Base-by-base conservation (phyloP, 208 protist species). In the Leishmania guyanensis region DNA sequence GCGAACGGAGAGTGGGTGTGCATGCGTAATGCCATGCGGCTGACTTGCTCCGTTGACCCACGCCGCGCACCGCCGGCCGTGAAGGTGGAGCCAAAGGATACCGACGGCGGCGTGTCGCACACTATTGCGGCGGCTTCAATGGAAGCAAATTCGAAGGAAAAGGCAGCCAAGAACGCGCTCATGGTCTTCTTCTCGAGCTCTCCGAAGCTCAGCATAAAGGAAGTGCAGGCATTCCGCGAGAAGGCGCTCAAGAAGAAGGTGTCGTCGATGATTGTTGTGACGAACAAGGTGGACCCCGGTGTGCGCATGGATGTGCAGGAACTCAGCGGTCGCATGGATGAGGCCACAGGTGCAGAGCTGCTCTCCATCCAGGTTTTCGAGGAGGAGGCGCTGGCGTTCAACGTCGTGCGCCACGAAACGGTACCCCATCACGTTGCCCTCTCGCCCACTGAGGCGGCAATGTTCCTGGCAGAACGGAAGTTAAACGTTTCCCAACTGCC, bases 401-500 rank as follows among this genome's bases (percentile, higher is more conserved):
- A 99, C 88, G 96, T 99, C 14, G 97, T 98, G 56, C 87, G 96
- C 46, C 98, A 99, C 85, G 89, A 97, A 60, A 96, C 99, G 9
- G 98, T 99, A 22, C 98, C 99, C 20, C 85, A 91, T 81, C 99
- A 99, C 86, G 88, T 90, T 29, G 79, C 88, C 29, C 84, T 99
- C 14, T 93, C 83, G 33, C 60, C 86, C 29, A 82, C 81, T 8
- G 90, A 98, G 83, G 95, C 97, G 39, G 81, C 90, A n/a, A 74
- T 39, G 10, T 93, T 99, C 51, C 87, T 99, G 46, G 78, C 88
- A 48, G 82, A 84, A 54, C 93, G 95, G 64, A 93, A 97, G 71
- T 80, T 99, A 29, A 96, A 89, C 66, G 90, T 99, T 48, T 89
- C 94, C 14, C 98, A 99, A 92, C 93, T 99, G 39, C 99, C 99